phyloP scores from a whole-genome alignment of 139 green algal genomes.

The Parachlorella kessleri region DNA sequence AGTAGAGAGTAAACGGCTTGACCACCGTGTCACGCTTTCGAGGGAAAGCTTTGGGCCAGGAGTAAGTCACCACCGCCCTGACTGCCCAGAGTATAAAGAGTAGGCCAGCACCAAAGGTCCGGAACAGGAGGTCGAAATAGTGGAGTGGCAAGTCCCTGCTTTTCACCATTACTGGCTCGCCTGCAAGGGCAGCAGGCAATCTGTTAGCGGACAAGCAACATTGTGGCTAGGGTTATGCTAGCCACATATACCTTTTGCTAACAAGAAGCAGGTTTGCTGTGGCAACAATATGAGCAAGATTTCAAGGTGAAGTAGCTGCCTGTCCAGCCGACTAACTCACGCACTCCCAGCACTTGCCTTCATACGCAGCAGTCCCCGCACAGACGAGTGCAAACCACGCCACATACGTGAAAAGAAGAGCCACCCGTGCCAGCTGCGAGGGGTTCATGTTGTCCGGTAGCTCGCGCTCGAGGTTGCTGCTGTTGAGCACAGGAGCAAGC shows the following conservation, averaged over 20 bases:
- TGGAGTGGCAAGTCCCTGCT: slow-evolving; percentile 21
- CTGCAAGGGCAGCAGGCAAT: slow-evolving; percentile 8
- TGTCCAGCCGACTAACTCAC: no score
- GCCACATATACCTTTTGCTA: no score
- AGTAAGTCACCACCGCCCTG: neutral
- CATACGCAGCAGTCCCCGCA: slow-evolving; percentile 1
- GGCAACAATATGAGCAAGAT: no score
- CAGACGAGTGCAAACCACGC: slow-evolving; percentile 13
- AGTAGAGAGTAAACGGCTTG: slow-evolving; percentile 7
- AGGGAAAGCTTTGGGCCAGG: neutral
- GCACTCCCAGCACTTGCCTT: slow-evolving; percentile 18
- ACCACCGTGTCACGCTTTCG: neutral
- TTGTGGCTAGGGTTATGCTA: no score
- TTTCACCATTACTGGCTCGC: slow-evolving; percentile 13
- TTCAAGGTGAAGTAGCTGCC: no score
- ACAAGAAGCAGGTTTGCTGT: no score
- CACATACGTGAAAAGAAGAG: slow-evolving; percentile 5
- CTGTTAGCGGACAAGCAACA: no score
- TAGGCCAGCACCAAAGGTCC: neutral
- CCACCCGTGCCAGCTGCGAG: neutral
- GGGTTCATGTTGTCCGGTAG: no score
- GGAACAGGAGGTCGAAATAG: slow-evolving; percentile 27
- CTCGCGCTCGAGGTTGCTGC: no score
- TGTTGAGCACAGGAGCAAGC: no score
- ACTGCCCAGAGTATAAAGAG: slow-evolving; percentile 14